phyloP scores from a whole-genome alignment of 2,329 filamentous ascomycete genomes.

The Lachnellula subtilissima region DNA sequence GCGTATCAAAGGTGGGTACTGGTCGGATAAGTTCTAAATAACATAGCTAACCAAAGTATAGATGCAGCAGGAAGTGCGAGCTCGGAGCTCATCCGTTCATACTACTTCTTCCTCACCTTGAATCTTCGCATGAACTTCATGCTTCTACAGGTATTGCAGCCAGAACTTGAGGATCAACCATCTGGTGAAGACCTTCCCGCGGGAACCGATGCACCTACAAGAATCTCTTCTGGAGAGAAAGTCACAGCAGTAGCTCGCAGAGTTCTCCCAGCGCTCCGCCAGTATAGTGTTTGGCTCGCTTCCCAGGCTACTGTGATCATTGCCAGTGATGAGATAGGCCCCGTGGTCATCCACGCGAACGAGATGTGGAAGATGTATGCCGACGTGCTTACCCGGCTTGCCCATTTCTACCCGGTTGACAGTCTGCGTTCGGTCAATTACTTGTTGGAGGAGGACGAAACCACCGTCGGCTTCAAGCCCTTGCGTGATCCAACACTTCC shows the following conservation, averaged over 20 bases:
- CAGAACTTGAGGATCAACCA: slow-evolving; percentile 56
- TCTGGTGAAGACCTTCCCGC: slow-evolving; percentile 38
- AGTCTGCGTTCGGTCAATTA: slow-evolving; percentile 54
- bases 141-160: slow-evolving; percentile 64
- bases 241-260: slow-evolving; percentile 55
- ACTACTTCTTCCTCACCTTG: slow-evolving; percentile 66
- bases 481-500: slow-evolving; percentile 45
- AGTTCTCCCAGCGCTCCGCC: slow-evolving; percentile 57
- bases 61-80: slow-evolving; percentile 36
- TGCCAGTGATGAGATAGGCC: slow-evolving; percentile 48
- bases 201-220: slow-evolving; percentile 35
- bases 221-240: slow-evolving; percentile 39
- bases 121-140: slow-evolving; percentile 74
- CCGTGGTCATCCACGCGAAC: slow-evolving; percentile 52
- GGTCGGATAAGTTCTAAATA: neutral
- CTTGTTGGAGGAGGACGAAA: slow-evolving; percentile 63
- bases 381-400: slow-evolving; percentile 54
- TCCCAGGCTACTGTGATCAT: slow-evolving; percentile 50
- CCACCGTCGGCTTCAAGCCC: slow-evolving; percentile 61
- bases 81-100: slow-evolving; percentile 40
- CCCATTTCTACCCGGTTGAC: slow-evolving; percentile 53
- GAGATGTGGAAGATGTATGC: slow-evolving; percentile 64
- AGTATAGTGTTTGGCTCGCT: slow-evolving; percentile 65
- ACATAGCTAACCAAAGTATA: slow-evolving; percentile 25
- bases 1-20: slow-evolving; percentile 50